These are phyloP conservation scores for Sphaerobolus stellatus DNA, from an alignment of 1,284 basidiomycete genomes.

Conservation along the genomic window DNA sequence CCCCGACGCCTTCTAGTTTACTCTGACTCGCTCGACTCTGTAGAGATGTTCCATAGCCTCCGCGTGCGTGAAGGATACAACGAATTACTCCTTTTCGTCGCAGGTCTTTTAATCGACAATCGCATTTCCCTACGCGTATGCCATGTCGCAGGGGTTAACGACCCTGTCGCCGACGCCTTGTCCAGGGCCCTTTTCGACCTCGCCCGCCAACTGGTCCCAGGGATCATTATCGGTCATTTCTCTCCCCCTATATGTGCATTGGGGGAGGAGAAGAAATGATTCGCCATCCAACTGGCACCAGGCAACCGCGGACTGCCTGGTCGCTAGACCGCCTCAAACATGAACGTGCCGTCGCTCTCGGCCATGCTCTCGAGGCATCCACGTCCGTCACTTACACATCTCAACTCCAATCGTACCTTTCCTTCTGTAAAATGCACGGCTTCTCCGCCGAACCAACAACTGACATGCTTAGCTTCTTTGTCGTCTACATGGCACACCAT, in stretches of 20 bases:
- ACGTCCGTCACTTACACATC: conserved; percentile 24
- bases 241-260: too few species aligned
- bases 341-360: conserved; percentile 34
- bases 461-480: conserved; percentile 20
- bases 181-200: conserved; percentile 17
- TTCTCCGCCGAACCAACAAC: conserved; percentile 32
- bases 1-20: too few species aligned
- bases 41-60: conserved; percentile 24
- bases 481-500: conserved; percentile 26
- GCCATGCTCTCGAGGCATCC: conserved; percentile 17
- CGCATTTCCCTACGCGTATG: conserved; percentile 22
- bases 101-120: conserved; percentile 16
- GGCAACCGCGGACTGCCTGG: conserved; percentile 30
- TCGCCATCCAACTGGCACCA: too few species aligned
- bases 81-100: conserved; percentile 16
- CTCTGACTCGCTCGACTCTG: conserved; percentile 27
- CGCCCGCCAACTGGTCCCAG: conserved; percentile 5
- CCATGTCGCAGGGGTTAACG: conserved; percentile 24
- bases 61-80: conserved; percentile 19
- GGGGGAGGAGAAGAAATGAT: too few species aligned
- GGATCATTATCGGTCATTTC: conserved; percentile 23
- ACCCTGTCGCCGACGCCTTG: conserved; percentile 26
- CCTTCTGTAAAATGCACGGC: conserved; percentile 30
- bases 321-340: conserved; percentile 28
- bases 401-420: conserved; percentile 29